These are phyloP conservation scores for Chalciporus sphaerocephalus DNA, from an alignment of 768 basidiomycete species.

Conservation along the genomic window DNA sequence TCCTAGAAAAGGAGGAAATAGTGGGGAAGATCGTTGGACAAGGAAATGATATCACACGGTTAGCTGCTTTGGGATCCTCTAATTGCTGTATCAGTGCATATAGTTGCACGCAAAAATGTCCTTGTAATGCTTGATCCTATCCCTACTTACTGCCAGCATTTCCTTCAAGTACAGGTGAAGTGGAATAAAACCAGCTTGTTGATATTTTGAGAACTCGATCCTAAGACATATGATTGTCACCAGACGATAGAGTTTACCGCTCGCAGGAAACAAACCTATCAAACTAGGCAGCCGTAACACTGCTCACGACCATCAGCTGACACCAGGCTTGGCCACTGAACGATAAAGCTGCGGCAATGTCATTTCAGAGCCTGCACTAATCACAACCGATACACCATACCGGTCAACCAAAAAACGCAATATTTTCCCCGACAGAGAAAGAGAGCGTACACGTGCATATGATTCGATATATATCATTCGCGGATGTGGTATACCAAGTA, in stretches of 20 bases:
- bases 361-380: neutral
- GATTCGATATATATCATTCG: slow-evolving; percentile 86
- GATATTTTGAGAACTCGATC: no score
- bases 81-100: no score
- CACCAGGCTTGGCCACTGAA: slow-evolving; percentile 78
- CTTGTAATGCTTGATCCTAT: no score
- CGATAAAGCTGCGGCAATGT: slow-evolving; percentile 59
- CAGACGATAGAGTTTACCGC: no score
- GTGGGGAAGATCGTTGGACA: slow-evolving; percentile 77
- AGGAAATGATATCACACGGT: slow-evolving; percentile 41
- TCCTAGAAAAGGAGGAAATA: slow-evolving; percentile 51
- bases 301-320: slow-evolving; percentile 41
- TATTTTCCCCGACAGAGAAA: slow-evolving; percentile 83
- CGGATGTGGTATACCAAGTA: slow-evolving; percentile 70
- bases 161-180: no score
- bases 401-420: slow-evolving; percentile 79
- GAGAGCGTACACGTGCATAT: slow-evolving; percentile 77
- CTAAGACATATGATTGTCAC: no score
- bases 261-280: slow-evolving; percentile 17
- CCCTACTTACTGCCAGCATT: no score
- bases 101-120: no score
- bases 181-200: no score
- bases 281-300: slow-evolving; percentile 65
- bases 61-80: neutral
- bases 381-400: slow-evolving; percentile 60